Conservation (phyloP, 2,329 filamentous ascomycete genomes). For the Neonectria coccinea region DNA sequence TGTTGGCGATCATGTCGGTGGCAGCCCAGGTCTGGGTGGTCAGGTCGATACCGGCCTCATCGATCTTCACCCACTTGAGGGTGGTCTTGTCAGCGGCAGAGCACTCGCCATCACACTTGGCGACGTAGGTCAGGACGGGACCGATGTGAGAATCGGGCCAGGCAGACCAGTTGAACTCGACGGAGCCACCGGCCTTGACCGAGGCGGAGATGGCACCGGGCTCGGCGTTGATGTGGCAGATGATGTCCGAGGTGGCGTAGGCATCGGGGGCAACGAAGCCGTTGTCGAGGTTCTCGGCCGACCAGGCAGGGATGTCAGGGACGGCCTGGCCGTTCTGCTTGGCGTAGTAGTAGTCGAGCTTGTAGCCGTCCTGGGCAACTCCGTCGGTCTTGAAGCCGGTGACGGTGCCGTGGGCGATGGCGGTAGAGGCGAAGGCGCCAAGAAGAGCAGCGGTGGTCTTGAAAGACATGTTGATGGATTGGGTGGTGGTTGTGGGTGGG, state of each 20-base stretch:
- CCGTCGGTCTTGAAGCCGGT: slow-evolving; percentile 42
- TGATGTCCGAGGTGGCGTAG: slow-evolving; percentile 57
- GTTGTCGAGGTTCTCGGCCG: slow-evolving; percentile 59
- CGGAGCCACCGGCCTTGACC: slow-evolving; percentile 56
- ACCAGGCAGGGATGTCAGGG: slow-evolving; percentile 53
- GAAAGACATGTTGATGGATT: slow-evolving; percentile 40
- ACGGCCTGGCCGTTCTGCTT: slow-evolving; percentile 34
- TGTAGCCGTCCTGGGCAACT: slow-evolving; percentile 33
- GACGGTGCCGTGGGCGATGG: slow-evolving; percentile 42
- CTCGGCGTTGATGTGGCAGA: slow-evolving; percentile 59
- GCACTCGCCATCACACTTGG: slow-evolving; percentile 67
- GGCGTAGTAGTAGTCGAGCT: slow-evolving; percentile 40
- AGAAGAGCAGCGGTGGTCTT: slow-evolving; percentile 33
- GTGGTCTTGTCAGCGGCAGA: slow-evolving; percentile 62
- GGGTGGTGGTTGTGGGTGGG: slow-evolving; percentile 1
- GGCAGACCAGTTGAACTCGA: slow-evolving; percentile 56
- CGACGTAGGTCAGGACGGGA: slow-evolving; percentile 73
- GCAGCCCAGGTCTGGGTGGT: slow-evolving; percentile 53
- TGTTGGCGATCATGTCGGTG: slow-evolving; percentile 58
- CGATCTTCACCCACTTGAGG: slow-evolving; percentile 74
- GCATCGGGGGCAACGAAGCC: slow-evolving; percentile 61
- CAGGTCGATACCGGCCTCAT: slow-evolving; percentile 62
- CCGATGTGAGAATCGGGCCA: slow-evolving; percentile 61
- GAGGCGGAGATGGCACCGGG: slow-evolving; percentile 48
- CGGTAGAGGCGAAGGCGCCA: slow-evolving; percentile 40